phyloP scores from a whole-genome alignment of 2,329 filamentous ascomycete species.

The Alternaria conjuncta region DNA sequence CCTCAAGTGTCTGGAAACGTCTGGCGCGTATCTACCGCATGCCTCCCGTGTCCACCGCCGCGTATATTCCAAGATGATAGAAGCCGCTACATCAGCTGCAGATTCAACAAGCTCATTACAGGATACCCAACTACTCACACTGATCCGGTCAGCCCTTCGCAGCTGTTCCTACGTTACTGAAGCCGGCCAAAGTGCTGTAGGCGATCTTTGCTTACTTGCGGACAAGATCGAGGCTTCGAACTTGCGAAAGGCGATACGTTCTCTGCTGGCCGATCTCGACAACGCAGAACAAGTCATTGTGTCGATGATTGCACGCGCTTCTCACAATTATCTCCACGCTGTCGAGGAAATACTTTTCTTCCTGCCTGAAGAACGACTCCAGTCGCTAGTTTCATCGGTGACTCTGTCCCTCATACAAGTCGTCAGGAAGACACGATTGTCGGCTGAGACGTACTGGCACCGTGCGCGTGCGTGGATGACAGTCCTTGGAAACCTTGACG shows the following conservation, averaged over 20 bases:
- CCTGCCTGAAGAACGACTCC: slow-evolving; percentile 15
- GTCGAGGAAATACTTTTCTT: slow-evolving; percentile 16
- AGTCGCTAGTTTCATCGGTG: slow-evolving; percentile 10
- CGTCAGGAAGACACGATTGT: not conserved
- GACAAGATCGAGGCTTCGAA: slow-evolving; percentile 12
- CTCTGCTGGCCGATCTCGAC: slow-evolving; percentile 1
- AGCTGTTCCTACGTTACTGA: slow-evolving; percentile 1
- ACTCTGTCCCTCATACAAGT: slow-evolving; percentile 13
- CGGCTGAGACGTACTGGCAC: not conserved
- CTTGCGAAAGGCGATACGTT: slow-evolving; percentile 1
- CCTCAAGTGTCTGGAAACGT: slow-evolving; percentile 18
- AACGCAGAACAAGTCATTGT: not conserved
- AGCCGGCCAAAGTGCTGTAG: not conserved
- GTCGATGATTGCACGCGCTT: slow-evolving; percentile 2
- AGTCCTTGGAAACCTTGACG: slow-evolving; percentile 26
- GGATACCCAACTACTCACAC: slow-evolving; percentile 15
- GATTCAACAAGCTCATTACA: slow-evolving; percentile 5
- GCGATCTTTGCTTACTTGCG: slow-evolving; percentile 7
- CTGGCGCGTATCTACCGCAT: slow-evolving; percentile 3
- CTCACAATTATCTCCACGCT: not conserved
- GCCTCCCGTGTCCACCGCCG: slow-evolving; percentile 2
- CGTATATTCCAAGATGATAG: slow-evolving; percentile 19
- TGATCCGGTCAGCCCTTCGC: slow-evolving; percentile 23
- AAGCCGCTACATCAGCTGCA: slow-evolving; percentile 3
- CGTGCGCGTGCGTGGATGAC: slow-evolving; percentile 25